A percentile compares a stretch with the other conserved stretches of the same genome.
Conservation (phyloP, 345 rosid genomes). For the Arabidopsis arenosa region DNA sequence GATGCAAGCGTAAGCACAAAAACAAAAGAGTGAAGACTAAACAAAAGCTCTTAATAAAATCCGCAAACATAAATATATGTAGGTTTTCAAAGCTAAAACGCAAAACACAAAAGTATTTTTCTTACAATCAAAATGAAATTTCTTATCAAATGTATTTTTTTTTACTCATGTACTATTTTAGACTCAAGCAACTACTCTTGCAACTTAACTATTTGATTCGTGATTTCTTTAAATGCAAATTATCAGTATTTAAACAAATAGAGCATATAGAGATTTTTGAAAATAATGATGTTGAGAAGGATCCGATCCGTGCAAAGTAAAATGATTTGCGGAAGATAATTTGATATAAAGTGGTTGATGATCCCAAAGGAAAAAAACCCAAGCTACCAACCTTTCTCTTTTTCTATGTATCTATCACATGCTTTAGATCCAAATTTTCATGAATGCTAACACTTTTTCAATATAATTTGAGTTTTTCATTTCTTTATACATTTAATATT, state of each 20-base stretch:
- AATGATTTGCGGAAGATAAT: conserved; percentile 37
- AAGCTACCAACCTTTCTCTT: conserved; percentile 43
- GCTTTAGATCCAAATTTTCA: conserved; percentile 38
- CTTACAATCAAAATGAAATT: neutral
- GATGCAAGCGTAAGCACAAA: neutral
- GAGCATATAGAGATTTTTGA: neutral
- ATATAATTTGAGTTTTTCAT: neutral
- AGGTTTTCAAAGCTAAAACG: too few species aligned
- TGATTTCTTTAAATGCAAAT: neutral
- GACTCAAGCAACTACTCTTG: neutral
- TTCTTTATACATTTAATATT: conserved; percentile 1
- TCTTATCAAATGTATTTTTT: too few species aligned
- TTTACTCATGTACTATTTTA: neutral
- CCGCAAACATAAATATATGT: neutral
- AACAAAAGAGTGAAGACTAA: neutral
- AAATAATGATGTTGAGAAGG: conserved; percentile 31
- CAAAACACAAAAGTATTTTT: neutral
- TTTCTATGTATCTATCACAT: conserved; percentile 32
- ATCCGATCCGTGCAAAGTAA: conserved; percentile 41
- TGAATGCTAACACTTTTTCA: conserved; percentile 22
- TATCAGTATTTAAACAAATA: neutral
- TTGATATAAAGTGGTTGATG: conserved; percentile 45
- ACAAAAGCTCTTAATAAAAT: neutral
- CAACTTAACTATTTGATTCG: neutral
- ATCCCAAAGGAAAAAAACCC: conserved; percentile 40